A percentile compares a stretch with the other conserved stretches of the same genome.
Evolutionary conservation across 768 basidiomycete genomes (phyloP).

Genomic region (Chalciporus chontae): DNA sequence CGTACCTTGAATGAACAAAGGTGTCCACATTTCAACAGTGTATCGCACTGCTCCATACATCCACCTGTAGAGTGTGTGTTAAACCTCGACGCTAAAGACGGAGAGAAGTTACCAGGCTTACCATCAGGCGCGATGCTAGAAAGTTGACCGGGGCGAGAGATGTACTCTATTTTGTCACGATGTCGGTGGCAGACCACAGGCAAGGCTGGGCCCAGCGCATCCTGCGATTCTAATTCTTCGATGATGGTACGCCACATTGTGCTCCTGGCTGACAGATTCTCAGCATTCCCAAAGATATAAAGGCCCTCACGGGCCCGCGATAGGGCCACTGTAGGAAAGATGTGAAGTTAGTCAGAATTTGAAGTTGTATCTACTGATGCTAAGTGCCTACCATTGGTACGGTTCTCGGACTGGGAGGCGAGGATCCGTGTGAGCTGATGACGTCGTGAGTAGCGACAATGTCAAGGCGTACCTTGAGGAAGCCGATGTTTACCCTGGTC

Average conservation of each 20-base stretch:
- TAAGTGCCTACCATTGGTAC: conserved; percentile 46
- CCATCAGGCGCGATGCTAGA: conserved; percentile 54
- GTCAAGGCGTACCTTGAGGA: conserved; percentile 54
- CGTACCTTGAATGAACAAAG: conserved; percentile 58
- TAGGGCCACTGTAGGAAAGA: conserved; percentile 49
- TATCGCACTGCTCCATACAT: conserved; percentile 55
- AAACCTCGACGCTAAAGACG: not conserved
- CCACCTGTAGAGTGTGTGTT: conserved; percentile 42
- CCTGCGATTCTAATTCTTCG: conserved; percentile 49
- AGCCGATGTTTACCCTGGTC: conserved; percentile 52
- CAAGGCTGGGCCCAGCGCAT: conserved; percentile 47
- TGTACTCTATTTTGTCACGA: conserved; percentile 36
- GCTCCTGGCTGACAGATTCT: conserved; percentile 47
- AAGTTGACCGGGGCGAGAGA: conserved; percentile 52
- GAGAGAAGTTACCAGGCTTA: conserved; percentile 17
- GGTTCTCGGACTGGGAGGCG: conserved; percentile 46
- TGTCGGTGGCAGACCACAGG: conserved; percentile 60
- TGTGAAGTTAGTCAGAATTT: not conserved
- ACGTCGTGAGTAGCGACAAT: not conserved
- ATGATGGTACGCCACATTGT: conserved; percentile 57
- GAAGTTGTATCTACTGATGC: too few species aligned
- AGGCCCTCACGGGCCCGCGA: conserved; percentile 74
- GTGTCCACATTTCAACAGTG: conserved; percentile 58
- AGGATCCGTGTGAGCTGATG: not conserved
- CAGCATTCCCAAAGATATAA: conserved; percentile 67